Evolutionary conservation across 2,329 filamentous ascomycete genomes (phyloP), one percentile per base, ranked within the genome.

Genomic region (Colletotrichum gloeosporioides): DNA sequence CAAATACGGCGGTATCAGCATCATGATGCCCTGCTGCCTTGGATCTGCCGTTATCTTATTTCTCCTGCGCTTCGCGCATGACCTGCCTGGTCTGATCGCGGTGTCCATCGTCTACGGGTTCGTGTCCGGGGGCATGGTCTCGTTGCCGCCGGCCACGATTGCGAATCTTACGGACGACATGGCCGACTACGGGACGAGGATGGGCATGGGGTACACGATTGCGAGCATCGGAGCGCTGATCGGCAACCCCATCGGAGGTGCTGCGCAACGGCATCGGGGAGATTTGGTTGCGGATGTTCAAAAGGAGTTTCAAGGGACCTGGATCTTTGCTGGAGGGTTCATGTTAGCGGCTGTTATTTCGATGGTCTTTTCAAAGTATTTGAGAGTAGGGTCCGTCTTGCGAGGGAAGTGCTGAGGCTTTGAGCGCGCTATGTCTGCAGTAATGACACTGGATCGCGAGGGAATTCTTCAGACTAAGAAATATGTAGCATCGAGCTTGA

Each of bases 171-270:
- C 73, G 18, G 66, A 74, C 10, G 73, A 79, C 25, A 32, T 68
- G 15, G 63, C 71, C 8, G 68, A 77, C 39, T 74, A 67, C 27
- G 77, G 69, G 4, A 79, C 77, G 25, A 53, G 72, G 5, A 36
- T 78, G 68, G 77, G 77, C 8, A 79, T 78, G 78, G 69, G 64
- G 15, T 79, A 77, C 27, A 75, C 70, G 5, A 73, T 79, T 22
- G 74, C 74, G 5, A 70, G 64, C 4, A 6, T 78, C 18, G 77
- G 77, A 5, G 65, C 71, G 10, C 49, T 79, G 55, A 69, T 78
- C 7, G 77, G 78, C 4, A 79, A 71, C 22, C 77, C 77, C 8
- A 71, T 78, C 4, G 77, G 62, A 9, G 78, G 77, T 32, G 68
- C 75, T 1, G 71, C 71, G 34, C 71, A 70, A 36, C 64, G 25